Evolutionary conservation across 208 protist genomes (phyloP), one percentile per base, ranked within the genome.

Genomic region (Porcisia hertigi): DNA sequence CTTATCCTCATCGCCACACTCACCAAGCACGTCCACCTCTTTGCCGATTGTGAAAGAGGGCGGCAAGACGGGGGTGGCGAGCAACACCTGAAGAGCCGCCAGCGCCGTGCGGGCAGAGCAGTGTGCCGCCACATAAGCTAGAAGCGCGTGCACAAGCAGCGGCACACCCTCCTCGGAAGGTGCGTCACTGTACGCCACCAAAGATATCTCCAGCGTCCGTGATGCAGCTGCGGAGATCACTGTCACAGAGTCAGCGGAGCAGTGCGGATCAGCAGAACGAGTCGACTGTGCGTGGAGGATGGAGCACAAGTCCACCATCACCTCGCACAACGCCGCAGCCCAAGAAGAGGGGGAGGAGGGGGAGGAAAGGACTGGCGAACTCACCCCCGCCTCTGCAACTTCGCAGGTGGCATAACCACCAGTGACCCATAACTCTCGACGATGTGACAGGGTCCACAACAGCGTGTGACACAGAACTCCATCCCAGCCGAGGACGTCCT

Each of bases 401-500:
- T 41, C 25, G 47, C 65, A 57, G 45, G 12, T 34, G 41, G n/a
- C 12, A n/a, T 30, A 14, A 57, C 43, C 65, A 70, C 14, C 23
- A 9, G 23, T 39, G 45, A 18, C 30, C 60, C 78, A 82, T 53
- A 85, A n/a, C 39, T 62, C 62, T 36, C 71, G 47, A 49, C 80
- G 79, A 67, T 87, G 82, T 0, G 81, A 57, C 39, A 90, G 73
- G 25, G 75, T 67, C 88, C 88, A 92, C 70, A 86, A 75, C 52
- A 90, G 77, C 4, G 69, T 60, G 66, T 90, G 86, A 62, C 74
- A 75, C 57, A 92, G 78, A 53, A 90, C 52, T 9, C 36, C 60
- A 62, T 92, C 88, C 84, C 81, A 88, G 49, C 80, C 73, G 63
- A 90, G 74, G 11, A 90, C 63, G 66, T 83, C 54, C 71, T 85